Evolutionary conservation across 176 grass and related monocot species (phyloP), one percentile per base, ranked within the genome.

Genomic region (Eleusine coracana): DNA sequence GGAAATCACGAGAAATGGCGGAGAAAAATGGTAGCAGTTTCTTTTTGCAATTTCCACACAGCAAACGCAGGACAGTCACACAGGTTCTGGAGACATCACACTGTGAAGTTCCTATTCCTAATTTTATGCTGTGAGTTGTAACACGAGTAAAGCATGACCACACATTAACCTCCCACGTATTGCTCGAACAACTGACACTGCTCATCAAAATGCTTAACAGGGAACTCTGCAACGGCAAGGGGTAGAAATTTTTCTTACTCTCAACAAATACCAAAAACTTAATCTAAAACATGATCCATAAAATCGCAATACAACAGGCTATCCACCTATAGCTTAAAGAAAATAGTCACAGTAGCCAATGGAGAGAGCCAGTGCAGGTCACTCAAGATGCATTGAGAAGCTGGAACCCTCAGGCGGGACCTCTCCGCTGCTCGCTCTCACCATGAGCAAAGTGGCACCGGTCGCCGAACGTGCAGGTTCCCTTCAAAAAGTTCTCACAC

Each of bases 391-490:
- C 40, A 29, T 36, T 49, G 36, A 78, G 49, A 6, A 70, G 66
- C 23, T 37, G 13, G 1, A 2, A 34, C 74, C 44, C 55, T 97
- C 81, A 94, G 1, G 65, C 83, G 0, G 83, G 60, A 16, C 84
- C 82, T 75, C 84, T 94, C 58, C 92, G 90, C 71, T 92, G 88
- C 63, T 94, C 94, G 2, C 45, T 92, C 62, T 88, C 92, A 1
- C 94, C 94, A 7, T 97, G 94, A n/a, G 94, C 94, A 2, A 97
- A 97, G 86, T 97, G 92, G 81, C 94, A 97, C 37, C 94, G 78
- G 11, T 97, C 90, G 0, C 92, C 94, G 0, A 92, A 97, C 2
- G 88, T 92, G 76, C 94, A 97, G 9, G 86, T 74, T 3, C 94
- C 94, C 81, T 94, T 94, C 5, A 82, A 41, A 34, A 97, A 97